Evolutionary conservation across 345 rosid genomes (phyloP), one percentile per base, ranked within the genome.

Genomic region (Camelina laxa): DNA sequence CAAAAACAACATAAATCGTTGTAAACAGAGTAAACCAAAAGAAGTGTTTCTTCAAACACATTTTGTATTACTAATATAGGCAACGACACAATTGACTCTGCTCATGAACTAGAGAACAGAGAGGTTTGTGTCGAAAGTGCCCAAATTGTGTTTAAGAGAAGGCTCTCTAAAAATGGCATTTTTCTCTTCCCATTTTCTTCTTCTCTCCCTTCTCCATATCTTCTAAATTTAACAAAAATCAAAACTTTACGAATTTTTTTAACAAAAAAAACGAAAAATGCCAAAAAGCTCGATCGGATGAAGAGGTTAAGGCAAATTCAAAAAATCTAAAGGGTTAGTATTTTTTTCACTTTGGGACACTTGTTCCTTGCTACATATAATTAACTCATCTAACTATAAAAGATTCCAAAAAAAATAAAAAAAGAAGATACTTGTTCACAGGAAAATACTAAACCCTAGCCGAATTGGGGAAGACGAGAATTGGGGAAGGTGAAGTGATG

Each of bases 121-220:
- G 33, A 27, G 20, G 53, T 12, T 41, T 38, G 69, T 7, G 12
- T 51, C 21, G 12, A 62, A 30, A 39, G 3, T 51, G 76, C 22
- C 76, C 41, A 38, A 38, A 38, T 38, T 38, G 41, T 20, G 42
- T 73, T 0, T 73, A 39, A 39, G 62, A 72, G 76, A 72, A 72
- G 62, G 69, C 54, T 62, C 76, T 72, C 76, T 62, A 27, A 51
- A 60, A 41, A 72, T 62, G 69, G 70, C 21, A 42, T 30, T 73
- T 62, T 9, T 42, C 69, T 73, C 55, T 63, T 63, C 63, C 70
- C 62, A 73, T 73, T 73, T 72, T 63, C 55, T 73, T 73, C 76
- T 63, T 41, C 47, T 73, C 76, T 63, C 45, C 69, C 69, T 62
- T 72, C 69, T 73, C 70, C 12, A 12, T 27, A 27, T 27, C 30